A percentile compares a stretch with the other conserved stretches of the same genome.
phyloP scores from a whole-genome alignment of 495 filamentous ascomycete species.

The Delitschia confertaspora region DNA sequence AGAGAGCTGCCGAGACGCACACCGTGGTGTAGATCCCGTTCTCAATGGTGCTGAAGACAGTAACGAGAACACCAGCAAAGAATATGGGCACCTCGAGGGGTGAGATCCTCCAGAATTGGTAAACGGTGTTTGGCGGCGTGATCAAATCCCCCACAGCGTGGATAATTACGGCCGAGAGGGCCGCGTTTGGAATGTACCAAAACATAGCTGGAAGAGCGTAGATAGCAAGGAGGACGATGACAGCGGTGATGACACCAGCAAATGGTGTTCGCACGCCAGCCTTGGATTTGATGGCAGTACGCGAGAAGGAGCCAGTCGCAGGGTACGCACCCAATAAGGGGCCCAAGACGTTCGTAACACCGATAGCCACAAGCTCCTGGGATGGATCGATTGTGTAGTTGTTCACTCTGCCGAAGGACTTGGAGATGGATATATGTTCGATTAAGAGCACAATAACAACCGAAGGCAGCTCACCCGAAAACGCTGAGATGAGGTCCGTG shows the following conservation, averaged over 20 bases:
- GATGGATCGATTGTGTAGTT: conserved; percentile 98
- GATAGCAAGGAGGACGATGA: conserved; percentile 87
- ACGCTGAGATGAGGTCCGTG: conserved; percentile 50
- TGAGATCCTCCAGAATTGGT: conserved; percentile 91
- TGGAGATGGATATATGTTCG: conserved; percentile 78
- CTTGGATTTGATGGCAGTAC: conserved; percentile 97
- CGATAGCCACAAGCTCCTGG: conserved; percentile 93
- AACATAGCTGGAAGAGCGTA: conserved; percentile 88
- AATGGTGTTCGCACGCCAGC: conserved; percentile 91
- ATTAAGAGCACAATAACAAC: conserved; percentile 90
- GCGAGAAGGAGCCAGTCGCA: conserved; percentile 92
- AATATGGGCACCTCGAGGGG: conserved; percentile 89
- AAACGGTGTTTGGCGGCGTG: conserved; percentile 85
- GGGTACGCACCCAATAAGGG: conserved; percentile 94
- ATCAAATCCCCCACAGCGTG: conserved; percentile 94
- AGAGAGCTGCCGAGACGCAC: conserved; percentile 60
- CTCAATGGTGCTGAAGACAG: conserved; percentile 80
- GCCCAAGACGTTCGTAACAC: conserved; percentile 80
- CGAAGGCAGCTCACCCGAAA: conserved; percentile 59
- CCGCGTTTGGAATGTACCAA: conserved; percentile 84
- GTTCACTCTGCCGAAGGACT: conserved; percentile 93
- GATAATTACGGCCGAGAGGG: conserved; percentile 90
- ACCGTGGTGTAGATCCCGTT: conserved; percentile 88
- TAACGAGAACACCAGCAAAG: conserved; percentile 87
- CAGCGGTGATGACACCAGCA: conserved; percentile 80